A percentile compares a stretch with the other conserved stretches of the same genome.
These are phyloP conservation scores for Voacanga thouarsii DNA, from an alignment of 257 asterid species.

Conservation along the genomic window DNA sequence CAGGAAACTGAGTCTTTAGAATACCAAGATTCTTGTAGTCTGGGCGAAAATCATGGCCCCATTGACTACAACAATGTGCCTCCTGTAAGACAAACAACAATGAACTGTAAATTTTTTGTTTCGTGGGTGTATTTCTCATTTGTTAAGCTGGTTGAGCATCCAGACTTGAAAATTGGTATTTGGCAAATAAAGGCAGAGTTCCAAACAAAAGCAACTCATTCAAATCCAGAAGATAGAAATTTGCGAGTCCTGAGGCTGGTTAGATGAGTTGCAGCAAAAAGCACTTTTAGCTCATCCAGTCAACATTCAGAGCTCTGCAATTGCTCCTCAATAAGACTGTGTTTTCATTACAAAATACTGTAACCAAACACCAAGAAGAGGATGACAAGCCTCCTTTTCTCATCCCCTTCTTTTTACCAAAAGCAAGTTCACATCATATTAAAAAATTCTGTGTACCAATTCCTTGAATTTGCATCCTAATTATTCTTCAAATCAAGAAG, in stretches of 20 bases:
- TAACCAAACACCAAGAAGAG: neutral
- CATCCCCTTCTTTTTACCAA: neutral
- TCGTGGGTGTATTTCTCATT: neutral
- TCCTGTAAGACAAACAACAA: conserved; percentile 54
- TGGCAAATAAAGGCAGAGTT: neutral
- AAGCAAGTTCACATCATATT: neutral
- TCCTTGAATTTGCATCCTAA: neutral
- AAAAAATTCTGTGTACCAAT: neutral
- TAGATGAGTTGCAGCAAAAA: neutral
- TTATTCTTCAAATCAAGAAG: neutral
- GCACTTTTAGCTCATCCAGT: neutral
- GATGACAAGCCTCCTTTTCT: neutral
- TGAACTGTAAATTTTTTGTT: neutral
- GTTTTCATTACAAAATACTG: neutral
- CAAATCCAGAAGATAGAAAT: neutral
- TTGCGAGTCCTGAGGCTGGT: too few species aligned
- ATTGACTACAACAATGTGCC: conserved; percentile 99
- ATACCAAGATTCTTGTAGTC: conserved; percentile 98
- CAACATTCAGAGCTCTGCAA: neutral
- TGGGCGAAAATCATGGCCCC: conserved; percentile 99
- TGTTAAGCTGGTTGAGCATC: neutral
- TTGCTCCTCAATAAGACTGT: neutral
- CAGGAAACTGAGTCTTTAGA: conserved; percentile 94
- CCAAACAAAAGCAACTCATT: neutral
- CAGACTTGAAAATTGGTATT: neutral